Conservation (phyloP, 441 rosid genomes). For the Gossypium gossypioides region DNA sequence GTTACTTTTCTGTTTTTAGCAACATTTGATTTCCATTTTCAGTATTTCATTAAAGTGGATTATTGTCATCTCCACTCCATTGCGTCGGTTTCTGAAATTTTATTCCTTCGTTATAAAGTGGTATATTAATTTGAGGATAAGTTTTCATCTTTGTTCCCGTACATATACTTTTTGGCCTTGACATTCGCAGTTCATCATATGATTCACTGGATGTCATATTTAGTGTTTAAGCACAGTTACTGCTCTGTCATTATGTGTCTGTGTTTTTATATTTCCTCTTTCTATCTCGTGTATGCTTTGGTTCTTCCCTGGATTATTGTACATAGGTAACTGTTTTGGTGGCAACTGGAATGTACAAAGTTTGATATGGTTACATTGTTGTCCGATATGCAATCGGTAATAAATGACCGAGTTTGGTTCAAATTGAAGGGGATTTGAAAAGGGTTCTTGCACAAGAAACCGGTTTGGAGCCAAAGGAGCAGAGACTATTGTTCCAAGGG, state of each 20-base stretch:
- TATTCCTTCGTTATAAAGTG: not conserved
- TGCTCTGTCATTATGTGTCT: not conserved
- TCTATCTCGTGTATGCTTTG: not conserved
- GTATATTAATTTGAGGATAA: not conserved
- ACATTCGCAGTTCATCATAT: not conserved
- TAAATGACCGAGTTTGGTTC: constrained; percentile 11
- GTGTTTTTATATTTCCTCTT: not conserved
- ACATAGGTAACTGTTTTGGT: not conserved
- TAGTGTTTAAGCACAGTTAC: not conserved
- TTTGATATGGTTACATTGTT: not conserved
- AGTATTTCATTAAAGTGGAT: not conserved
- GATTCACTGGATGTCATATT: not conserved
- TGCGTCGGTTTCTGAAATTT: not conserved
- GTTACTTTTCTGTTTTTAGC: constrained; percentile 6
- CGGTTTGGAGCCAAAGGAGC: constrained; percentile 42
- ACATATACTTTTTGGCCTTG: not conserved
- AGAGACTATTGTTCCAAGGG: constrained; percentile 45
- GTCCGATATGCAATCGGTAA: constrained; percentile 10
- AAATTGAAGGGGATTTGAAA: constrained; percentile 44
- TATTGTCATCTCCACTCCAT: too few relatives aligned
- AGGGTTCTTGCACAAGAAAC: constrained; percentile 29
- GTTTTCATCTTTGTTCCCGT: not conserved
- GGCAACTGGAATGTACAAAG: not conserved
- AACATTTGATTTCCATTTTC: not conserved
- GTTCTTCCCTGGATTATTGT: not conserved